These are phyloP conservation scores for Salvia miltiorrhiza DNA, from an alignment of 257 asterid species.

Conservation along the genomic window DNA sequence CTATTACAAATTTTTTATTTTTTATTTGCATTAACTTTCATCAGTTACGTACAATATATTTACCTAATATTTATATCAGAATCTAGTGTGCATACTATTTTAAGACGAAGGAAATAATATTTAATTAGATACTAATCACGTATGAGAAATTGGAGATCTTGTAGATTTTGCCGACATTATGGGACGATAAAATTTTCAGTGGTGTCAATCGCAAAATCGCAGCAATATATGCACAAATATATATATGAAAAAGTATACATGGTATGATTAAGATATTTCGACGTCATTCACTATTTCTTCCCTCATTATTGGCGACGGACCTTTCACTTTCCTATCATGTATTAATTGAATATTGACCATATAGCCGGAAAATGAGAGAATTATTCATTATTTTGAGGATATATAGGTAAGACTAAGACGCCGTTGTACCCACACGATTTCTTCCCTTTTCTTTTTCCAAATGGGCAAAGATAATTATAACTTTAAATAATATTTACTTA, in stretches of 20 bases:
- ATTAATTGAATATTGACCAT: neutral
- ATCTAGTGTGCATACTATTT: too few species aligned
- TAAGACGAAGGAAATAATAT: too few species aligned
- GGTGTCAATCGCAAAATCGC: slow-evolving; percentile 11
- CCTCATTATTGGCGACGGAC: neutral
- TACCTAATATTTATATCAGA: too few species aligned
- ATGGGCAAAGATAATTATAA: too few species aligned
- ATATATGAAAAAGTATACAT: neutral
- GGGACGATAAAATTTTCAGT: neutral
- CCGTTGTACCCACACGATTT: neutral
- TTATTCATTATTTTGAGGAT: neutral
- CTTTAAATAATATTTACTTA: too few species aligned
- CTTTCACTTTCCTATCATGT: slow-evolving; percentile 6
- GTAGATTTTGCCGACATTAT: slow-evolving; percentile 13
- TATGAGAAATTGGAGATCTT: slow-evolving; percentile 13
- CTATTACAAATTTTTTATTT: too few species aligned
- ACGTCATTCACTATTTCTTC: neutral
- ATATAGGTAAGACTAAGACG: neutral
- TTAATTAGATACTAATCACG: neutral
- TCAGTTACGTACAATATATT: too few species aligned
- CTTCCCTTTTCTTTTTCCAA: too few species aligned
- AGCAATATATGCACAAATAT: neutral
- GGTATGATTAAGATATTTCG: slow-evolving; percentile 2
- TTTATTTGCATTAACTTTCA: too few species aligned
- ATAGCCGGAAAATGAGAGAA: neutral